A percentile compares a stretch with the other conserved stretches of the same genome.
phyloP scores from a whole-genome alignment of 768 basidiomycete species.

The Rickenella mellea region DNA sequence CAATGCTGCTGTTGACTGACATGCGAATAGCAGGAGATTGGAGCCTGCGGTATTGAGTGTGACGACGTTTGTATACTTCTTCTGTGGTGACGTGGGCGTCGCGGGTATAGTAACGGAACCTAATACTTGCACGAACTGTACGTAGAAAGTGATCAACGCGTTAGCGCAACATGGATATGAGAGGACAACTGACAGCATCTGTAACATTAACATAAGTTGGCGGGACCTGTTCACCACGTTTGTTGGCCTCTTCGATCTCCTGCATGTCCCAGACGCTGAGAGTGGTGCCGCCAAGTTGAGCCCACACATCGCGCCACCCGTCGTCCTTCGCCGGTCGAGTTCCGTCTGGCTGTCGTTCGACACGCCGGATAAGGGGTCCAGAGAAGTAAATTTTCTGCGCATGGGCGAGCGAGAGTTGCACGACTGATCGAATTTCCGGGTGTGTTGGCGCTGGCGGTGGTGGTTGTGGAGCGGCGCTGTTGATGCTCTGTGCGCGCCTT shows the following conservation, averaged over 20 bases:
- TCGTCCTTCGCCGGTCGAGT: constrained; percentile 62
- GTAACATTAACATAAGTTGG: constrained; percentile 83
- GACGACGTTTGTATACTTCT: constrained; percentile 68
- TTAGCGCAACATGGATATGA: constrained; percentile 7
- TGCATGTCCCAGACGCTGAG: constrained; percentile 90
- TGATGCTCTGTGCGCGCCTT: no score
- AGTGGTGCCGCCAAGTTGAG: constrained; percentile 81
- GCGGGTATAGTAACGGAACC: constrained; percentile 63
- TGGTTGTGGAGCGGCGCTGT: constrained; percentile 5
- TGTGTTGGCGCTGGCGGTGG: constrained; percentile 42
- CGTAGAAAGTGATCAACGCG: constrained; percentile 3
- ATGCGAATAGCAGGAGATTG: constrained; percentile 84
- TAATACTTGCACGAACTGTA: constrained; percentile 69
- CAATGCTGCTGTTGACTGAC: constrained; percentile 58
- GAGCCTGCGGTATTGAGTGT: constrained; percentile 91
- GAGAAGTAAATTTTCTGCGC: constrained; percentile 84
- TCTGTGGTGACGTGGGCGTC: constrained; percentile 35
- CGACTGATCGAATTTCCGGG: constrained; percentile 75
- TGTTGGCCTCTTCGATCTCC: constrained; percentile 76
- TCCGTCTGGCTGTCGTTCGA: constrained; percentile 75
- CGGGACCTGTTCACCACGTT: constrained; percentile 72
- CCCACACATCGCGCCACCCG: constrained; percentile 82
- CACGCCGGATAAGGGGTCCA: constrained; percentile 65
- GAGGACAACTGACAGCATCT: constrained; percentile 61
- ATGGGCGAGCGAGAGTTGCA: constrained; percentile 65